Conservation (phyloP, 805 yeast species). For the Lipomyces kockii region DNA sequence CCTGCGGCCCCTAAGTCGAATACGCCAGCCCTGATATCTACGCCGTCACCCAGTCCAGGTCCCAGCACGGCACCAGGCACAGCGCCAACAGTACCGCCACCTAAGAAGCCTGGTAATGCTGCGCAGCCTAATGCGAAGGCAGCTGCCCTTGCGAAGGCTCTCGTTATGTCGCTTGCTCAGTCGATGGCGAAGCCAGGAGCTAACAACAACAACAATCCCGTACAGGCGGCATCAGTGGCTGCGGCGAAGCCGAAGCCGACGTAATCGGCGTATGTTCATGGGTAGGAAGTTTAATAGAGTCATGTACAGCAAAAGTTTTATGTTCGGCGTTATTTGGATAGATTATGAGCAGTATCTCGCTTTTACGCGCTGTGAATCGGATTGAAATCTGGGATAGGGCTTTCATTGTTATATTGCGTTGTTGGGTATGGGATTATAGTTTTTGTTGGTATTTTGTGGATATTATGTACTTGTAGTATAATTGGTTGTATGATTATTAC, state of each 20-base stretch:
- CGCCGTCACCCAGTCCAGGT: neutral
- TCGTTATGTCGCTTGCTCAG: conserved; percentile 36
- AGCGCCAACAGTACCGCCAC: conserved; percentile 2
- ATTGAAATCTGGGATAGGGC: neutral
- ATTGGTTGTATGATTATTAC: neutral
- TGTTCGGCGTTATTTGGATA: neutral
- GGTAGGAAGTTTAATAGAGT: neutral
- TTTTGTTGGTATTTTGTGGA: neutral
- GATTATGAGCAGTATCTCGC: neutral
- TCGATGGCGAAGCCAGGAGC: conserved; percentile 12
- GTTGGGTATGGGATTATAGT: neutral
- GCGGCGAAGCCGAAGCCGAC: neutral
- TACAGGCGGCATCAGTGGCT: neutral
- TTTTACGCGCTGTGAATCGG: neutral
- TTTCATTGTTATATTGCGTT: neutral
- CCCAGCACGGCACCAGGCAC: neutral
- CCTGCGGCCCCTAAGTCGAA: conserved; percentile 13
- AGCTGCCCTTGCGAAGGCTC: conserved; percentile 36
- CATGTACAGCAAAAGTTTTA: neutral
- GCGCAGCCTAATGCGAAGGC: conserved; percentile 33
- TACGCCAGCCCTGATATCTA: conserved; percentile 6
- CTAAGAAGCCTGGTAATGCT: conserved; percentile 9
- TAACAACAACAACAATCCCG: neutral
- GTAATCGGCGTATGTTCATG: neutral
- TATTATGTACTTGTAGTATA: neutral